Evolutionary conservation across 148 eudicot species (phyloP).

Genomic region (Rheum nobile): DNA sequence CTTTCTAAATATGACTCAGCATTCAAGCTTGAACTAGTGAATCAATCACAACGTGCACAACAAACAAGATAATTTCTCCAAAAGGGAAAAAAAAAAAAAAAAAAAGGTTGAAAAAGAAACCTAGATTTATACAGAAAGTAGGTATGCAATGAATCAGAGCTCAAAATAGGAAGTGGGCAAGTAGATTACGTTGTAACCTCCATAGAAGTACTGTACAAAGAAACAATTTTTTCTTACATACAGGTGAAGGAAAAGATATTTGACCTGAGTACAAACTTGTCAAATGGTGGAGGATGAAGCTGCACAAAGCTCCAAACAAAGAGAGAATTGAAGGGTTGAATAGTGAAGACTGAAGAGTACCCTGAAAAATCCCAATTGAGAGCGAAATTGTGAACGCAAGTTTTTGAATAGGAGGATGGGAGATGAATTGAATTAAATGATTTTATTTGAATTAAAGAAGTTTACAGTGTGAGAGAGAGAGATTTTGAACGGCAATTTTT

Average conservation of each 20-base stretch:
- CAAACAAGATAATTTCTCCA: too few species aligned
- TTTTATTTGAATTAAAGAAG: neutral
- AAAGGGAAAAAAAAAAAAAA: neutral
- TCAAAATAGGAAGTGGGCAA: neutral
- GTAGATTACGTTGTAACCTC: neutral
- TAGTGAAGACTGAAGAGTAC: neutral
- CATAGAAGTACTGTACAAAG: neutral
- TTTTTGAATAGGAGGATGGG: neutral
- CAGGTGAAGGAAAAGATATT: neutral
- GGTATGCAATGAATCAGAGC: neutral
- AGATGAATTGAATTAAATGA: neutral
- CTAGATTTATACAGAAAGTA: neutral
- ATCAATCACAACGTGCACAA: too few species aligned
- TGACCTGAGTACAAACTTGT: neutral
- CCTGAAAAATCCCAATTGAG: neutral
- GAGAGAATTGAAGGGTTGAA: neutral
- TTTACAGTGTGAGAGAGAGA: neutral
- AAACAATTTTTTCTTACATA: neutral
- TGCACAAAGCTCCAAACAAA: neutral
- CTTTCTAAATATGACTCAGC: too few species aligned
- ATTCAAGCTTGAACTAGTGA: too few species aligned
- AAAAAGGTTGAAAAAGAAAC: neutral
- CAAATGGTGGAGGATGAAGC: neutral
- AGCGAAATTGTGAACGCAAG: neutral
- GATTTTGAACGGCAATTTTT: slow-evolving; percentile 1